Percentiles rank a stretch among this genome's conserved stretches.
These are phyloP conservation scores for Geotrichum europaeum DNA, from an alignment of 1,139 yeast species.

Conservation along the genomic window DNA sequence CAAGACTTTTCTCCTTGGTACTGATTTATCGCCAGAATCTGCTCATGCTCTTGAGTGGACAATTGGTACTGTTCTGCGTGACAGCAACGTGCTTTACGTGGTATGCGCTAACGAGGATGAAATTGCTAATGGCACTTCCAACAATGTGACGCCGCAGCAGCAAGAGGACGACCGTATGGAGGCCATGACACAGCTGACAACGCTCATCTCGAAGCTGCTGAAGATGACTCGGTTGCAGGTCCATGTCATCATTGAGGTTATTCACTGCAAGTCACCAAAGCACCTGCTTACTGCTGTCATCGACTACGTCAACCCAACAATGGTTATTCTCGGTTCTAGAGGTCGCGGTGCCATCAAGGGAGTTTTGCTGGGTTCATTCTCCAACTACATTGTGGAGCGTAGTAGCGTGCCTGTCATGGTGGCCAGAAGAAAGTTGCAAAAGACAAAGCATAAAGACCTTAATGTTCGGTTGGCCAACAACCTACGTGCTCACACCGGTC, in stretches of 20 bases:
- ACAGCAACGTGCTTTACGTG: slow-evolving; percentile 75
- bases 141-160: slow-evolving; percentile 33
- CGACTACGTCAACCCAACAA: slow-evolving; percentile 73
- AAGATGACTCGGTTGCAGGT: slow-evolving; percentile 69
- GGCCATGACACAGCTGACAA: slow-evolving; percentile 58
- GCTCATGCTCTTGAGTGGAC: slow-evolving; percentile 85
- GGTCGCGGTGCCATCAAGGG: slow-evolving; percentile 74
- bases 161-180: slow-evolving; percentile 44
- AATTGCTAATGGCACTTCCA: slow-evolving; percentile 30
- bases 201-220: slow-evolving; percentile 51
- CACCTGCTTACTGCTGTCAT: slow-evolving; percentile 79
- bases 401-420: slow-evolving; percentile 88
- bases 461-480: slow-evolving; percentile 40
- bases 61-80: slow-evolving; percentile 77
- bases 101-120: slow-evolving; percentile 74
- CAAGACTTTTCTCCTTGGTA: slow-evolving; percentile 67
- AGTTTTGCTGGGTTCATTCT: slow-evolving; percentile 66
- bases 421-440: slow-evolving; percentile 74
- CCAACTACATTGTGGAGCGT: slow-evolving; percentile 70
- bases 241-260: slow-evolving; percentile 67
- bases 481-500: slow-evolving; percentile 27
- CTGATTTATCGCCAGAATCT: slow-evolving; percentile 82
- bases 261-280: slow-evolving; percentile 82
- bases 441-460: slow-evolving; percentile 52
- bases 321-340: slow-evolving; percentile 77